Evolutionary conservation across 2,329 filamentous ascomycete species (phyloP), one percentile per base, ranked within the genome.

Genomic region (Aspergillus sp.): DNA sequence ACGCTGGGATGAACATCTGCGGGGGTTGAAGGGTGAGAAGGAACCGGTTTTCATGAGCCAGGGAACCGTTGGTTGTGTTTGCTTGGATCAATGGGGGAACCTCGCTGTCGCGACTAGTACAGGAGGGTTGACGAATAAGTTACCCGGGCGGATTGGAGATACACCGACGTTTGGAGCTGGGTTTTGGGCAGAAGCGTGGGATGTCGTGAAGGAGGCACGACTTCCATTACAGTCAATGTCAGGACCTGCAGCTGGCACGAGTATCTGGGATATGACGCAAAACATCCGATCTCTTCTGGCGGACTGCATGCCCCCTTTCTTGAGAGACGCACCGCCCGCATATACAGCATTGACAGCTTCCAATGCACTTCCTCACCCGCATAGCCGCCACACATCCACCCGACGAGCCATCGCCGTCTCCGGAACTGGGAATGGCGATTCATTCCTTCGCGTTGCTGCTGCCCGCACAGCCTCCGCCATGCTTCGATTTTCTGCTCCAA

Each of bases 181-280:
- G 0, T 95, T 90, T 65, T 95, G 89, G 88, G 88, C 90, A 0
- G 90, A 94, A 61, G 80, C 90, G 53, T 95, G 88, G 88, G 65
- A 67, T 6, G 66, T 72, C 10, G 10, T 6, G 5, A 10, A 32
- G 19, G 19, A 19, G 19, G 19, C 19, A 19, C 19, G 19, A 19
- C 19, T 19, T 19, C 8, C 9, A 3, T 7, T 32, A 32, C n/a
- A 32, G 31, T 32, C 19, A 13, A 35, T 35, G 8, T 7, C 12
- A 5, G 7, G 8, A 2, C 9, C 12, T 10, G 19, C 3, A 2
- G 9, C 7, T 2, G 19, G 33, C 11, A 35, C 11, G 33, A 11
- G 12, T n/a, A 11, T 7, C 11, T 7, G 12, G 33, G 9, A 35
- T 3, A 7, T 35, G 33, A 7, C 12, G 12, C 12, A 5, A 38